Base-by-base conservation (phyloP, 2,329 filamentous ascomycete genomes). In the Pseudopithomyces chartarum region DNA sequence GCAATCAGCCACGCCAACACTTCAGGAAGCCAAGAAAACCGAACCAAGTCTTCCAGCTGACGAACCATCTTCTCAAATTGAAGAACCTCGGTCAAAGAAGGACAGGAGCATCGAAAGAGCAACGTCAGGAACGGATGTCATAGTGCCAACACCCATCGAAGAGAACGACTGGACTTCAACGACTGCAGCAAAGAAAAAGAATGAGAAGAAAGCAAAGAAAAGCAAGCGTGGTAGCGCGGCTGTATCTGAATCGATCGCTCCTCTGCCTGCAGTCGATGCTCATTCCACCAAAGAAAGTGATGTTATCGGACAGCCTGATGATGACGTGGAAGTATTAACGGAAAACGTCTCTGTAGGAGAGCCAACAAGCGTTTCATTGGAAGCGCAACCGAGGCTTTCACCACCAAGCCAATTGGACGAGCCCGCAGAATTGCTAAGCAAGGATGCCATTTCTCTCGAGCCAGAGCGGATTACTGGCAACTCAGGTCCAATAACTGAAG, bases 131-230 rank as follows among this genome's bases (percentile, higher is more conserved):
- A 26, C 20, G 20, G 13, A 26, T 10, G 20, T 26, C 1, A 53
- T 64, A 44, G 23, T 60, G 32, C 12, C 42, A 10, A 44, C 26
- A 10, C 47, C 55, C 13, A 12, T 32, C 11, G 55, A 59, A n/a
- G 54, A 63, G n/a, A 55, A 59, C 10, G 57, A 62, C 19, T 43
- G 32, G 42, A 36, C 34, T 20, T 22, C n/a, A 10, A 22, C 45
- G 6, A 34, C 49, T 43, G 40, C 43, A 4, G 12, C 26, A 6
- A 54, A 59, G 44, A 59, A 59, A 38, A 54, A 57, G 40, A 60
- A 62, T 39, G 52, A 57, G 29, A 69, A 67, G 48, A 69, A 69
- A 29, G 62, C 56, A 13, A 70, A 69, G 60, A 69, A 66, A 52
- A 52, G 22, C 20, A 67, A 66, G 57, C 63, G 65, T 36, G 56